Conservation (phyloP, 2,329 filamentous ascomycete genomes). For the Aspergillus jensenii region DNA sequence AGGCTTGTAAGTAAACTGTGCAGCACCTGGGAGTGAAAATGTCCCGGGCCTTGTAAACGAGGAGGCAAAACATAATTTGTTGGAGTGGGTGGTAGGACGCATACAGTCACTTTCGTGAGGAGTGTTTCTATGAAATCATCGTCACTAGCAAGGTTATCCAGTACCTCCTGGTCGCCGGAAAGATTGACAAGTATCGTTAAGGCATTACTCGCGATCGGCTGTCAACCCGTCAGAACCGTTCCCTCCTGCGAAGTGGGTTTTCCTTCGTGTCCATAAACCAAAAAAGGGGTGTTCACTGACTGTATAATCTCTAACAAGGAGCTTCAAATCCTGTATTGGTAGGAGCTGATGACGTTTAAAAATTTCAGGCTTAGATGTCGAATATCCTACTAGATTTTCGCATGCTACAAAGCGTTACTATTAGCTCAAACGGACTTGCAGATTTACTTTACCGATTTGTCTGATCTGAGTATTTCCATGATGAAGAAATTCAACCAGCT, state of each 20-base stretch:
- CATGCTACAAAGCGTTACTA: conserved; percentile 55
- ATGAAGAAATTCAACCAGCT: conserved; percentile 78
- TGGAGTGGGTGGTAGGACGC: conserved; percentile 48
- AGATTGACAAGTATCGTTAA: conserved; percentile 76
- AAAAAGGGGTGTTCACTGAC: conserved; percentile 50
- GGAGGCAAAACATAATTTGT: too few species aligned
- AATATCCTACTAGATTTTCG: conserved; percentile 84
- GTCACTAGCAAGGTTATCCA: conserved; percentile 72
- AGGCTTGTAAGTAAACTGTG: conserved; percentile 10
- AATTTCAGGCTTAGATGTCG: conserved; percentile 70
- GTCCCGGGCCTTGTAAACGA: background rate
- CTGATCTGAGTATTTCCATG: conserved; percentile 90
- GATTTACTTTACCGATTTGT: conserved; percentile 60
- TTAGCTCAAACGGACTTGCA: background rate
- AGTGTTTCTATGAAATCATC: conserved; percentile 76
- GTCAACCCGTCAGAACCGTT: background rate
- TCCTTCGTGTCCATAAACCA: background rate
- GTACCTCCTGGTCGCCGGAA: conserved; percentile 76
- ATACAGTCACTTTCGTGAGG: conserved; percentile 70
- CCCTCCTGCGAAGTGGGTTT: background rate
- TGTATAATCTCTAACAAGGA: conserved; percentile 78
- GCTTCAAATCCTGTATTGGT: conserved; percentile 82
- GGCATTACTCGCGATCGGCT: conserved; percentile 91
- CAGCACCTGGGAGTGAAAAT: background rate
- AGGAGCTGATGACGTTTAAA: conserved; percentile 80